Conservation (phyloP, 148 eudicot species). For the Persicaria tinctoria region DNA sequence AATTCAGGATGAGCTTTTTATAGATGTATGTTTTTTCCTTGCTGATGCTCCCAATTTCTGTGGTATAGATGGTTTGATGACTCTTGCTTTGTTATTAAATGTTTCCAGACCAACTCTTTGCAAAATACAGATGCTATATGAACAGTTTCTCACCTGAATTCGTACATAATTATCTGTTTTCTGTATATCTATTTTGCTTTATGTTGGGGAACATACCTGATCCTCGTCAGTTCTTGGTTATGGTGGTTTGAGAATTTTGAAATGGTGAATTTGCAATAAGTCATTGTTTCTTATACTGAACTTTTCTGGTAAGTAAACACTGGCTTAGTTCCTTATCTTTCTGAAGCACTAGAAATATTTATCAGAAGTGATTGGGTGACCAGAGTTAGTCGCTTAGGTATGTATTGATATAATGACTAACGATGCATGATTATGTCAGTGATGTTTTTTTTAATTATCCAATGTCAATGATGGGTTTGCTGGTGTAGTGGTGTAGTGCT, state of each 20-base stretch:
- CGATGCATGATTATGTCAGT: not conserved
- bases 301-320: not conserved
- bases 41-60: not conserved
- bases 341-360: not conserved
- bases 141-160: not conserved
- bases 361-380: not conserved
- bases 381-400: not conserved
- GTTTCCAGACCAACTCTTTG: not conserved
- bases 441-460: not conserved
- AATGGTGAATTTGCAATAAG: not conserved
- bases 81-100: not conserved
- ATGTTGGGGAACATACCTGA: not conserved
- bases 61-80: not conserved
- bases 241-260: not conserved
- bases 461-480: not conserved
- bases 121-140: not conserved
- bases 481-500: not conserved
- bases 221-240: not conserved
- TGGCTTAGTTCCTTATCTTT: not conserved
- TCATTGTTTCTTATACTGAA: not conserved
- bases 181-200: not conserved
- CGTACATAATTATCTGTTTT: not conserved
- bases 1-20: no score
- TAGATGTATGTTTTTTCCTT: no score
- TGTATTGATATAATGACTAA: not conserved